Evolutionary conservation across 2,329 filamentous ascomycete species (phyloP).

Genomic region (Ceratocystis eucalypticola): DNA sequence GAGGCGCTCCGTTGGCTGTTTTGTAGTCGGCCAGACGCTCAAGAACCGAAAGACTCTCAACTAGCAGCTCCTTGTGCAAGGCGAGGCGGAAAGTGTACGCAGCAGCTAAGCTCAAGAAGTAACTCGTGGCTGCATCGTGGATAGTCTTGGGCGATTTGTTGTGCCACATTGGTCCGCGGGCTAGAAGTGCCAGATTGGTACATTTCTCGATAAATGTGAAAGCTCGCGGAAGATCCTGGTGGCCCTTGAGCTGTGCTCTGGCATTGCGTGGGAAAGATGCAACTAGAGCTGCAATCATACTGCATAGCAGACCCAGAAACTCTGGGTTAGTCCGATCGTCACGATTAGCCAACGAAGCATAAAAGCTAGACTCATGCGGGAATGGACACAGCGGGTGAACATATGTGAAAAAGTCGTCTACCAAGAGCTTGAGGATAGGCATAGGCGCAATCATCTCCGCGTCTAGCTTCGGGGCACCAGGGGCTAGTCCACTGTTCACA

Average conservation of each 20-base stretch:
- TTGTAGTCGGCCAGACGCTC: slow-evolving; percentile 18
- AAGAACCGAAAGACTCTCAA: slow-evolving; percentile 53
- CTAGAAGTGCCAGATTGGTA: slow-evolving; percentile 52
- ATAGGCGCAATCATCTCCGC: slow-evolving; percentile 60
- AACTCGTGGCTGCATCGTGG: slow-evolving; percentile 55
- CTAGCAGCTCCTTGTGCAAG: slow-evolving; percentile 54
- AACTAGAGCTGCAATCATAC: slow-evolving; percentile 62
- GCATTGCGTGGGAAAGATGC: slow-evolving; percentile 64
- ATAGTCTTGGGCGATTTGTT: slow-evolving; percentile 36
- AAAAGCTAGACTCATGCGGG: slow-evolving; percentile 65
- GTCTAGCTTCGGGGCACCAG: slow-evolving; percentile 28
- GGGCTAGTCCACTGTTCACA: not conserved
- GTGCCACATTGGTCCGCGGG: slow-evolving; percentile 44
- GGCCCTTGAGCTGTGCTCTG: slow-evolving; percentile 51
- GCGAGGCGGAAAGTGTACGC: slow-evolving; percentile 56
- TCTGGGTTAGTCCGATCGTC: slow-evolving; percentile 52
- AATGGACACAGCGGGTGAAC: slow-evolving; percentile 66
- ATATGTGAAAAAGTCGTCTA: slow-evolving; percentile 75
- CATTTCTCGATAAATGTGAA: slow-evolving; percentile 58
- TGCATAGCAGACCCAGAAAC: slow-evolving; percentile 57
- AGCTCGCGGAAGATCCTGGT: slow-evolving; percentile 55
- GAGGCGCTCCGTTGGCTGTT: slow-evolving; percentile 29
- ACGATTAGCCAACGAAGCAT: slow-evolving; percentile 51
- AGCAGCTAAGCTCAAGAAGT: slow-evolving; percentile 55
- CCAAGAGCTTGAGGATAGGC: slow-evolving; percentile 51